phyloP scores from a whole-genome alignment of 2,329 filamentous ascomycete genomes.

The Penicillium corylophilum region DNA sequence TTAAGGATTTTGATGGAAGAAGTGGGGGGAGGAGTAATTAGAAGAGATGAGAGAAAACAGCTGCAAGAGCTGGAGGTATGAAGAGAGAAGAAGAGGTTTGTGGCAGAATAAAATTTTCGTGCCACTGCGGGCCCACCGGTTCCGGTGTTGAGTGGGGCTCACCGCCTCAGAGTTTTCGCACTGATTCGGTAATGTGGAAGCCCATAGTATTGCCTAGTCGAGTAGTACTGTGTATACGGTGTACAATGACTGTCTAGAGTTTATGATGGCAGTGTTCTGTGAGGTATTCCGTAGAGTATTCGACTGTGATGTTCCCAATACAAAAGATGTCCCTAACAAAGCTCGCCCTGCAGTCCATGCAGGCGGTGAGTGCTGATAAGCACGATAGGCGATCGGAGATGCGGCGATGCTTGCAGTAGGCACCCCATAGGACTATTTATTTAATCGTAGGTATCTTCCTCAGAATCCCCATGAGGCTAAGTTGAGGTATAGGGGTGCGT shows the following conservation, averaged over 20 bases:
- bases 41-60: constrained; percentile 10
- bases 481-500: not conserved
- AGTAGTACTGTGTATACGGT: not conserved
- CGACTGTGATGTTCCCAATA: not conserved
- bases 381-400: not conserved
- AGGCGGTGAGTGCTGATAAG: constrained; percentile 14
- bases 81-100: constrained; percentile 13
- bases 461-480: not conserved
- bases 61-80: constrained; percentile 23
- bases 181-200: not conserved
- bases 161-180: constrained; percentile 20
- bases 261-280: not conserved
- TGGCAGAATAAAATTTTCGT: constrained; percentile 23
- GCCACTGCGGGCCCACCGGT: constrained; percentile 14
- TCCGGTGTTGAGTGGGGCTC: constrained; percentile 6
- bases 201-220: not conserved
- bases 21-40: constrained; percentile 2
- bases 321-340: not conserved
- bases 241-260: not conserved
- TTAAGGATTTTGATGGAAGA: constrained; percentile 5
- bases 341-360: constrained; percentile 5
- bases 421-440: not conserved
- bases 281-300: not conserved
- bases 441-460: not conserved
- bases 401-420: not conserved